Evolutionary conservation across 768 basidiomycete genomes (phyloP).

Genomic region (Podaxis sp.): DNA sequence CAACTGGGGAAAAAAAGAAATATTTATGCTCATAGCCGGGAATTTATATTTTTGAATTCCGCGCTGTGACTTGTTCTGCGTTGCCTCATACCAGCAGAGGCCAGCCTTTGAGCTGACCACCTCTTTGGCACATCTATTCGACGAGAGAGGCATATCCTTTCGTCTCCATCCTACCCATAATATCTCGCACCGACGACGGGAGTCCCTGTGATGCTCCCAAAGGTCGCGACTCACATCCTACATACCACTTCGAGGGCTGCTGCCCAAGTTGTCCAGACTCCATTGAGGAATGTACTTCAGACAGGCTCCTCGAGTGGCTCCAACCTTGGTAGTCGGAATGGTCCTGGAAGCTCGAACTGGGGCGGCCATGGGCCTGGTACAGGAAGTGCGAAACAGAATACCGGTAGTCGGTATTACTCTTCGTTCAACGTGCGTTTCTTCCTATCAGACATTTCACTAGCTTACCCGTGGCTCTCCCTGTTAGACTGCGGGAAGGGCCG

Average conservation of each 20-base stretch:
- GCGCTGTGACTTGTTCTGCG: background rate
- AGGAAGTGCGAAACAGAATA: conserved; percentile 69
- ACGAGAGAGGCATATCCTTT: background rate
- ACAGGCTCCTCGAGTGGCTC: conserved; percentile 43
- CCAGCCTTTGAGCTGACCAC: background rate
- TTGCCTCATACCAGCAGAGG: background rate
- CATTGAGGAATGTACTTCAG: conserved; percentile 77
- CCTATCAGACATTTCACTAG: background rate
- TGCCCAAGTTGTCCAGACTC: conserved; percentile 69
- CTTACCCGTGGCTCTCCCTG: background rate
- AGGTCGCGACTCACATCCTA: conserved; percentile 76
- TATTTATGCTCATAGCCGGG: background rate
- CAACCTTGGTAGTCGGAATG: conserved; percentile 19
- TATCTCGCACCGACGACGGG: background rate
- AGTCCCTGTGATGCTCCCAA: conserved; percentile 63
- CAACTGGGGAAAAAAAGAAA: background rate
- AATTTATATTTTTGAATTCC: background rate
- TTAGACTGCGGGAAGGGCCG: conserved; percentile 68
- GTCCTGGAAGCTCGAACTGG: conserved; percentile 36
- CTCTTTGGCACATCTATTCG: background rate
- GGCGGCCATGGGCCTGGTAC: conserved; percentile 57
- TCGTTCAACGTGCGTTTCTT: conserved; percentile 52
- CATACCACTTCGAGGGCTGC: conserved; percentile 77
- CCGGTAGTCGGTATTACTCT: conserved; percentile 69
- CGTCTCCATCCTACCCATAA: background rate